These are phyloP conservation scores for Paulownia fortunei DNA, from an alignment of 257 asterid species.

Conservation along the genomic window DNA sequence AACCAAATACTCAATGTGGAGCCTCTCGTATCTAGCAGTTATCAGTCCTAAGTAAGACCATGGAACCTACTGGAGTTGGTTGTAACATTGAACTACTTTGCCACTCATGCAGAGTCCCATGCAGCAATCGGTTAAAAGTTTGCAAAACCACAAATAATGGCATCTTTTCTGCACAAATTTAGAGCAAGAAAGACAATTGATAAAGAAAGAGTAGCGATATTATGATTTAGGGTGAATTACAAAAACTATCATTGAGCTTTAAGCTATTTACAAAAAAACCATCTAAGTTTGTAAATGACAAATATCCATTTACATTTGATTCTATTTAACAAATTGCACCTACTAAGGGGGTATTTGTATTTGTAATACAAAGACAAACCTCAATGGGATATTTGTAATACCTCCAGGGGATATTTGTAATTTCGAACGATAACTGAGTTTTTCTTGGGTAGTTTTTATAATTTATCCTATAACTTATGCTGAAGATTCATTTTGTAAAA, in stretches of 20 bases:
- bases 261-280: too few species aligned
- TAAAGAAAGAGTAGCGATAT: background rate
- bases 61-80: background rate
- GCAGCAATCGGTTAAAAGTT: background rate
- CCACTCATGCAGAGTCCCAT: background rate
- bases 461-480: too few species aligned
- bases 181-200: slow-evolving; percentile 12
- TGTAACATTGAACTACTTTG: background rate
- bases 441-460: too few species aligned
- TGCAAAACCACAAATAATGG: background rate
- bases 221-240: background rate
- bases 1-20: background rate
- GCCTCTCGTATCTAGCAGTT: background rate
- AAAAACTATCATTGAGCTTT: too few species aligned
- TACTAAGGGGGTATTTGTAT: too few species aligned
- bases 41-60: background rate
- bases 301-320: too few species aligned
- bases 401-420: too few species aligned
- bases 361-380: too few species aligned
- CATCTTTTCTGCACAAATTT: background rate
- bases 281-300: too few species aligned
- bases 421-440: too few species aligned
- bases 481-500: slow-evolving; percentile 15
- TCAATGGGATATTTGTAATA: too few species aligned
- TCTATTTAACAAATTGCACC: too few species aligned